phyloP scores from a whole-genome alignment of 2,329 filamentous ascomycete species.

The Penicillium thymicola region DNA sequence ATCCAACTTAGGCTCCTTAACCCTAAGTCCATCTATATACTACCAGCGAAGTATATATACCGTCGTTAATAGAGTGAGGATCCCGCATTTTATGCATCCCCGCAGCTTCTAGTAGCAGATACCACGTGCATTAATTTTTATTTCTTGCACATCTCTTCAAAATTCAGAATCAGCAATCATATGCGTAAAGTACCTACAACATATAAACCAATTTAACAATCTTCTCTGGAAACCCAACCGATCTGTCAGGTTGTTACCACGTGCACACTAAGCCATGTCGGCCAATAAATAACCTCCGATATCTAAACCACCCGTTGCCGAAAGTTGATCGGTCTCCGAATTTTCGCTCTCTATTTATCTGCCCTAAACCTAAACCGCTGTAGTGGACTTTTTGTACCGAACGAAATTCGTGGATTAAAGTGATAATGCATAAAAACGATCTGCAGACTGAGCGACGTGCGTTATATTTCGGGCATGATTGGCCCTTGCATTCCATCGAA shows the following conservation, averaged over 20 bases:
- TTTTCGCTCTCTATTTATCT: not conserved
- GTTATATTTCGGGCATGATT: not conserved
- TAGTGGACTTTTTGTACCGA: not conserved
- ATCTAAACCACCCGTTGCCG: not conserved
- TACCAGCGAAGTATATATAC: not conserved
- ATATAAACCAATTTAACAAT: not conserved
- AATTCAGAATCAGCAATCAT: not conserved
- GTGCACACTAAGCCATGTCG: not conserved
- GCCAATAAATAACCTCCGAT: not conserved
- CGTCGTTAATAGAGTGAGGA: too few relatives aligned
- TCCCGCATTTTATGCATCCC: not conserved
- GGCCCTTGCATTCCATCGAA: not conserved
- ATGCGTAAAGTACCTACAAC: too few relatives aligned
- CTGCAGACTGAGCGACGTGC: not conserved
- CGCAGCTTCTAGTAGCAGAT: not conserved
- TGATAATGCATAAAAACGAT: not conserved
- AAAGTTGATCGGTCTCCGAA: conserved; percentile 1
- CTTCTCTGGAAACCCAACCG: not conserved
- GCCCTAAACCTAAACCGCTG: not conserved
- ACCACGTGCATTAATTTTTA: not conserved
- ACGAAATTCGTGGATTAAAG: not conserved
- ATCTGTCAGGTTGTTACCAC: not conserved
- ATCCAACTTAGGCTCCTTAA: not conserved
- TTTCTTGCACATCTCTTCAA: too few relatives aligned
- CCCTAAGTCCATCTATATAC: too few relatives aligned